Base-by-base conservation (phyloP, 2,329 filamentous ascomycete species). In the Incumbomyces lentus region DNA sequence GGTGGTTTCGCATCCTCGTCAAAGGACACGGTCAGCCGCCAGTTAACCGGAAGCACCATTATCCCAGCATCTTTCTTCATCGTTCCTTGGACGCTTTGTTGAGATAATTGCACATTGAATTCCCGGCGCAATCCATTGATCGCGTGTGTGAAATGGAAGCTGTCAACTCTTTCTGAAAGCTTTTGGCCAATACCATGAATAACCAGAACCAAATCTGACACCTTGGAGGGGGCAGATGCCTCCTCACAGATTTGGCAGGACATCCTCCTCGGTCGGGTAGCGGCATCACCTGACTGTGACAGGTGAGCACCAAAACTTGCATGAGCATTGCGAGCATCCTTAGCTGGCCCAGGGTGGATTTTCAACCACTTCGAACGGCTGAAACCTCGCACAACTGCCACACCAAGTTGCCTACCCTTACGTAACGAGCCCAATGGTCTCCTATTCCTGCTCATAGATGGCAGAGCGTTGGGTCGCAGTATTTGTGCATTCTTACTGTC, bases 141-240 rank as follows among this genome's bases (percentile, higher is more conserved):
- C 4, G 88, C 86, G 62, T 96, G 90, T 0, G 92, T 98, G 58
- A 98, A 98, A 63, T 96, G 87, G 58, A 89, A 98, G 57, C 87
- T 95, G 64, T 96, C 90, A 50, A 96, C 86, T 11, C 89, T 76
- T 62, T 98, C 88, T 0, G 89, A 93, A 41, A 96, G 75, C 62
- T 98, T 96, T 63, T 98, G 92, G 0, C 92, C 92, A 53, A 98
- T 96, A 1, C 92, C 92, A 59, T 98, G 92, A 36, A 92, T 85
- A 8, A 96, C 86, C 3, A 98, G 73, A 1, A 96, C 78, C 6
- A 98, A 71, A 59, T 98, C 92, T 1, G 84, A 90, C 4, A 94
- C 85, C 50, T 81, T 79, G 1, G 80, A 80, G 22, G 72, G 72
- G 14, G 47, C 40, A 31, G 39, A 45, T 35, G 77, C 70, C 60